Evolutionary conservation across 2,329 filamentous ascomycete species (phyloP), one percentile per base, ranked within the genome.

Genomic region (Sporothrix inflata): DNA sequence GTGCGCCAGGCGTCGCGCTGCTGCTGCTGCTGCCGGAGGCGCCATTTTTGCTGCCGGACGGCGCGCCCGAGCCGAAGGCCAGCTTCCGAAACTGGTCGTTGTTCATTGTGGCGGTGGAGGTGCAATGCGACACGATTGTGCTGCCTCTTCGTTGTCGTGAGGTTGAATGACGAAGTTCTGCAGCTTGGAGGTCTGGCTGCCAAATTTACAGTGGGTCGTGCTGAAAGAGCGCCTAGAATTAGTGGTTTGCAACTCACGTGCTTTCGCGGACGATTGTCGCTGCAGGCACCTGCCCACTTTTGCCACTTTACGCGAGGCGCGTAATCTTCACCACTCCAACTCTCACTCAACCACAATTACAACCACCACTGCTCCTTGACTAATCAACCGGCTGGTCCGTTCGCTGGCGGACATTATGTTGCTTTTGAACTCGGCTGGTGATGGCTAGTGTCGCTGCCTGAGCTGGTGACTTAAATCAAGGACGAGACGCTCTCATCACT

Each of bases 81-180:
- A 98, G 87, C 75, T 92, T 91, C 71, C 96, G 91, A 78, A 99
- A 99, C 78, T 98, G 93, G 57, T 94, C 89, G 85, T 98, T 98
- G 81, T 98, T 97, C 96, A 99, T 70, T 21, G 42, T 21, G n/a
- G 69, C n/a, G 34, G 38, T 40, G 51, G 60, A 24, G 21, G 21
- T 45, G 60, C 27, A 12, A 19, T 45, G 60, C 12, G 38, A 45
- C 5, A 14, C n/a, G 53, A 14, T n/a, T 11, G 7, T 19, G 3
- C 30, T 3, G 30, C 30, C 30, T 57, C 16, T 2, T 47, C 47
- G 42, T 16, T 24, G 63, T 69, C 30, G 8, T 24, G 40, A 45
- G 12, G 60, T 40, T 27, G 21, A 45, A 45, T 65, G 60, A 65
- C 60, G 38, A 63, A 42, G 38, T 27, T 19, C 3, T 24, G 8